Evolutionary conservation across 805 yeast species (phyloP).

Genomic region (Sugiyamaella smithiae): DNA sequence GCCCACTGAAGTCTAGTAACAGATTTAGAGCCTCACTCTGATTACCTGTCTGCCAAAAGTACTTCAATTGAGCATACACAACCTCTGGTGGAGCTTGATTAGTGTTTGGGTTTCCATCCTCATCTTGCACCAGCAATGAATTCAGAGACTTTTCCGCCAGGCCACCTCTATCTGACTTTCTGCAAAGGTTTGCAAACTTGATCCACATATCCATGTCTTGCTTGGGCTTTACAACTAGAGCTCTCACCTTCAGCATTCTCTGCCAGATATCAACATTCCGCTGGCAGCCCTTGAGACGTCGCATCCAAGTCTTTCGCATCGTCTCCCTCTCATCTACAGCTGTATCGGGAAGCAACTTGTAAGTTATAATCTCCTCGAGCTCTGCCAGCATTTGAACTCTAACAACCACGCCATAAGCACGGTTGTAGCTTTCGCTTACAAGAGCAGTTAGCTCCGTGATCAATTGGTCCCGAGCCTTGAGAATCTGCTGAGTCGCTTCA

Average conservation of each 20-base stretch:
- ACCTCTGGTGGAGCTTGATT: conserved; percentile 94
- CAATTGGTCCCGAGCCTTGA: conserved; percentile 80
- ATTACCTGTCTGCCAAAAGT: conserved; percentile 95
- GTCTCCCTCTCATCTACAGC: conserved; percentile 69
- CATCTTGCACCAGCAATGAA: conserved; percentile 70
- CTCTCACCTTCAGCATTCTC: conserved; percentile 86
- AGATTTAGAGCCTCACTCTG: conserved; percentile 82
- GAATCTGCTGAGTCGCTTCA: conserved; percentile 74
- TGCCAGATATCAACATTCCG: conserved; percentile 99
- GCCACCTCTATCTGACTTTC: conserved; percentile 89
- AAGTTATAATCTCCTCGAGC: conserved; percentile 87
- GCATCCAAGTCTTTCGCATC: conserved; percentile 91
- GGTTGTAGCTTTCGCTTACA: conserved; percentile 90
- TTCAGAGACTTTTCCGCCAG: conserved; percentile 90
- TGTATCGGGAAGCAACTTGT: conserved; percentile 79
- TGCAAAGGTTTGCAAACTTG: conserved; percentile 91
- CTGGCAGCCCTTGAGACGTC: conserved; percentile 88
- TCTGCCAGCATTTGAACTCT: conserved; percentile 97
- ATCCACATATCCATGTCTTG: conserved; percentile 98
- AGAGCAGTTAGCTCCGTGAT: conserved; percentile 93
- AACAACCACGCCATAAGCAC: conserved; percentile 96
- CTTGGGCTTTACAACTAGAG: conserved; percentile 88
- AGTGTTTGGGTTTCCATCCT: conserved; percentile 41
- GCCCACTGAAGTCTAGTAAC: conserved; percentile 83
- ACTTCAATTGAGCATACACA: conserved; percentile 93